Evolutionary conservation across 2,329 filamentous ascomycete genomes (phyloP).

Genomic region (Pestalotiopsis sp.): DNA sequence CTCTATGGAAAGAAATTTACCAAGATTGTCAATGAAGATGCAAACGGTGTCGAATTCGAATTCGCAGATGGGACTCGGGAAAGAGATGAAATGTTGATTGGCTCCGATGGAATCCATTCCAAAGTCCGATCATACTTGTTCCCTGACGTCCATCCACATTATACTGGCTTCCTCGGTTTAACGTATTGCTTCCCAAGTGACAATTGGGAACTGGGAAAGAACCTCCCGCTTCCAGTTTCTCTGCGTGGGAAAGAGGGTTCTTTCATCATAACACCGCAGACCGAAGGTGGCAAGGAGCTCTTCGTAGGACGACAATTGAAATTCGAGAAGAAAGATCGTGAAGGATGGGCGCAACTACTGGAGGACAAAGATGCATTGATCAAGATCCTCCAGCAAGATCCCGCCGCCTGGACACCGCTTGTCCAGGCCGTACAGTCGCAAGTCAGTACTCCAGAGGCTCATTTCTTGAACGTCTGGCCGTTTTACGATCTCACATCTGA

Average conservation of each 20-base stretch:
- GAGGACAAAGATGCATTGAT: too few relatives aligned
- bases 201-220: background rate
- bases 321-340: too few relatives aligned
- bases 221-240: too few relatives aligned
- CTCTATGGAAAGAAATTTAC: slow-evolving; percentile 49
- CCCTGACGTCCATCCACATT: slow-evolving; percentile 48
- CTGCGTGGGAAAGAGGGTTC: too few relatives aligned
- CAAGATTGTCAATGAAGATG: slow-evolving; percentile 40
- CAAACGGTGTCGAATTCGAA: slow-evolving; percentile 40
- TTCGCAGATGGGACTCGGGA: slow-evolving; percentile 46
- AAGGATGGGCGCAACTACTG: too few relatives aligned
- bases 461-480: slow-evolving; percentile 18
- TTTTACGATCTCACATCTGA: slow-evolving; percentile 16
- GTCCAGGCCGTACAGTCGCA: too few relatives aligned
- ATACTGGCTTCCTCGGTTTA: slow-evolving; percentile 46
- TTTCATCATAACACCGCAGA: too few relatives aligned
- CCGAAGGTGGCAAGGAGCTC: too few relatives aligned
- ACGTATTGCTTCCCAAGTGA: slow-evolving; percentile 17
- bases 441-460: background rate
- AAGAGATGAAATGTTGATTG: slow-evolving; percentile 47
- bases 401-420: too few relatives aligned
- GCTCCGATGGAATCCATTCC: slow-evolving; percentile 62
- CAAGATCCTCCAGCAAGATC: too few relatives aligned
- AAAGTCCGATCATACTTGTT: slow-evolving; percentile 51
- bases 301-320: too few relatives aligned